Base-by-base conservation (phyloP, 1,139 yeast species). In the Scheffersomyces segobiensis region DNA sequence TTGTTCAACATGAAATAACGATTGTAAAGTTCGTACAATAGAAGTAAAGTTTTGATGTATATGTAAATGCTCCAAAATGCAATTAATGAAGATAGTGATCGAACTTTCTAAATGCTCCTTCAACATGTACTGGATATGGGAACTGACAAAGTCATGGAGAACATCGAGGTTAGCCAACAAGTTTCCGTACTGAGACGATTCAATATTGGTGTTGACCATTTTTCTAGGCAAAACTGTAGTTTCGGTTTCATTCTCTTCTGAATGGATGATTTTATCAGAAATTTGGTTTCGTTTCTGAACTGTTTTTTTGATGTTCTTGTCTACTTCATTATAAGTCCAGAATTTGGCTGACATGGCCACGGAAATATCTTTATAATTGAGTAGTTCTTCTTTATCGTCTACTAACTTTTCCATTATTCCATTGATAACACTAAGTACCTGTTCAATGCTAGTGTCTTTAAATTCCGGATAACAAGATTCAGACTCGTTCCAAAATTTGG, bases 11-110 rank as follows among this genome's bases (percentile, higher is more conserved):
- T 62, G 58, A 39, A 69, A 65, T 8, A 78, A 56, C 5, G 63
- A 63, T 3, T 59, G 55, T 14, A 80, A 62, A 0, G 71, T 72
- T 49, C 66, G 62, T 0, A 70, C 69, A 1, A 72, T 62, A 0
- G 78, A 82, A 0, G 78, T 67, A 54, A 76, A 75, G 60, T 78
- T 79, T 58, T 78, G 82, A 59, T 73, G 68, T 18, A 72, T 57
- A 50, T 68, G 70, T 22, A 78, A 63, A 62, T 79, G 83, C 59
- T 77, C 73, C 26, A 80, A 63, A 6, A 79, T 54, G 60, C 83
- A 78, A 62, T 79, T 77, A 24, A 78, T 62, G 58, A 79, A 77
- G 4, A 78, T 55, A 3, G 66, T 69, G 17, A 67, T 60, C 5
- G 80, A 74, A n/a, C 61, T 60, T 3, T 39, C 24, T 1, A 64